Percentiles rank a stretch among this genome's conserved stretches.
Evolutionary conservation across 352 stramenopile genomes (phyloP).

Genomic region (Globisporangium rhizosaccharum): DNA sequence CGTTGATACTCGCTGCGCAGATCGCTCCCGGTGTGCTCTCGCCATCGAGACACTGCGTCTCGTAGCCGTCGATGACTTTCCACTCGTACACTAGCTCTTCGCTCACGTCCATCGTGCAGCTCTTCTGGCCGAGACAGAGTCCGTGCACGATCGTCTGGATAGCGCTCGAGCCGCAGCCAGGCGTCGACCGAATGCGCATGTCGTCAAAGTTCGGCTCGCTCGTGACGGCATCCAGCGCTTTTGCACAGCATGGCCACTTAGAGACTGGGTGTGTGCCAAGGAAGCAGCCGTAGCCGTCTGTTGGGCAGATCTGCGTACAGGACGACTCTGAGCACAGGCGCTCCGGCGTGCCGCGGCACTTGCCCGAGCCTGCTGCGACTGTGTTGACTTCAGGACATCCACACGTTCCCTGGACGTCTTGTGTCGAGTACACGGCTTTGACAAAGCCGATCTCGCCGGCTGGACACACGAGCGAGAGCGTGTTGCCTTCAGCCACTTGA

Average conservation of each 20-base stretch:
- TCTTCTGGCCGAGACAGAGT: conserved; percentile 62
- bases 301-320: conserved; percentile 36
- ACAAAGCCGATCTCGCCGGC: conserved; percentile 72
- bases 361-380: conserved; percentile 44
- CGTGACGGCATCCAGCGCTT: conserved; percentile 21
- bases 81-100: conserved; percentile 53
- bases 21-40: conserved; percentile 23
- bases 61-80: conserved; percentile 36
- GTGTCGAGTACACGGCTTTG: conserved; percentile 70
- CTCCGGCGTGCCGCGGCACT: conserved; percentile 36
- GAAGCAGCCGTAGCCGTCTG: conserved; percentile 52
- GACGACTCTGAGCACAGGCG: conserved; percentile 9
- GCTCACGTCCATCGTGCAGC: conserved; percentile 59
- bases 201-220: conserved; percentile 38
- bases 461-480: conserved; percentile 55
- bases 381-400: conserved; percentile 63
- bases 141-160: conserved; percentile 67
- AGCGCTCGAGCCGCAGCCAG: conserved; percentile 32
- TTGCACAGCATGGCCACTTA: conserved; percentile 58
- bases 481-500: conserved; percentile 41
- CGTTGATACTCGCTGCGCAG: conserved; percentile 42
- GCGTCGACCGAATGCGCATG: conserved; percentile 43
- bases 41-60: conserved; percentile 31
- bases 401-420: conserved; percentile 56
- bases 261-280: conserved; percentile 60